These are phyloP conservation scores for Ochetophila trinervis DNA, from an alignment of 306 rosid species.

Conservation along the genomic window DNA sequence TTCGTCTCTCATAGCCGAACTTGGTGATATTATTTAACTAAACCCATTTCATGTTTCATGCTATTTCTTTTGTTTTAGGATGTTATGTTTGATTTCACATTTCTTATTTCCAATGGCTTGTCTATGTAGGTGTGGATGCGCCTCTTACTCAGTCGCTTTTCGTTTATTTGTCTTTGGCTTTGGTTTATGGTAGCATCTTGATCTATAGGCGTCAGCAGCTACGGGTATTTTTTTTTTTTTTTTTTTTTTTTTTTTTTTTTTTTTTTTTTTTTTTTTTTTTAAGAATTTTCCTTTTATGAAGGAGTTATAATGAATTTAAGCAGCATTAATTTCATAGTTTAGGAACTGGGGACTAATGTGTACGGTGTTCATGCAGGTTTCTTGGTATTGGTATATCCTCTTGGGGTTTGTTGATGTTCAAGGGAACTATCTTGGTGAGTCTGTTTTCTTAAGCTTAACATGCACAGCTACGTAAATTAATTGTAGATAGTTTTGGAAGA, in stretches of 20 bases:
- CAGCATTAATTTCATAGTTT: not conserved
- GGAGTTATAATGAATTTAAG: not conserved
- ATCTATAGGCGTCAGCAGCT: conserved; percentile 47
- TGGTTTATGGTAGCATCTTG: conserved; percentile 58
- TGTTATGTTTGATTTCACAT: not conserved
- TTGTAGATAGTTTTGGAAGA: too few species aligned
- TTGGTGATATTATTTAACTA: conserved; percentile 29
- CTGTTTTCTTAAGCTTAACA: not conserved
- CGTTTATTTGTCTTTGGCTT: conserved; percentile 42
- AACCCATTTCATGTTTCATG: conserved; percentile 3
- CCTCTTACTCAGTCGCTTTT: conserved; percentile 50
- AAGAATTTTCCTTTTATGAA: not conserved
- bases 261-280: not conserved
- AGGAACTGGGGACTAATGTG: not conserved
- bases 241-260: not conserved
- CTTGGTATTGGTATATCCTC: conserved; percentile 74
- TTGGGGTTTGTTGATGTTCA: conserved; percentile 68
- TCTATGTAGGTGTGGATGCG: conserved; percentile 52
- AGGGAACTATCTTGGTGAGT: conserved; percentile 63
- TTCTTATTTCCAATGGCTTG: not conserved
- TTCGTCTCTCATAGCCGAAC: conserved; percentile 51
- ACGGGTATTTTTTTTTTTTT: conserved; percentile 27
- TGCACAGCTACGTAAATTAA: too few species aligned
- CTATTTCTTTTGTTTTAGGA: too few species aligned
- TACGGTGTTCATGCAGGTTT: conserved; percentile 39